Evolutionary conservation across 345 rosid genomes (phyloP), one percentile per base, ranked within the genome.

Genomic region (Turnera subulata): DNA sequence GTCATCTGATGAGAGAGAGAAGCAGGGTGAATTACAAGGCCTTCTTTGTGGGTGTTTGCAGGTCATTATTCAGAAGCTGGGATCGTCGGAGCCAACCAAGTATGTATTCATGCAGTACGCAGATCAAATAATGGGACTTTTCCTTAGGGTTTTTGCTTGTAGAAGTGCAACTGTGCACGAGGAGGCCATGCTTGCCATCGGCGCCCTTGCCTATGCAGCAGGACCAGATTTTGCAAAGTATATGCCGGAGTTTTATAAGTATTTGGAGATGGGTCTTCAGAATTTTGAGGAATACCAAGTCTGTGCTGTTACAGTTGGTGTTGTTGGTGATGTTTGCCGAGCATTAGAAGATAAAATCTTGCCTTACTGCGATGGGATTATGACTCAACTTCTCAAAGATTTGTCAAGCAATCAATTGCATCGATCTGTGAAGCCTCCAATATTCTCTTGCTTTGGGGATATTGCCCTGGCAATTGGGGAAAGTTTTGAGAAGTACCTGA

Each of bases 161-260:
- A 82, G 84, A 65, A 85, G 80, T 68, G 89, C 92, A 12, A 85
- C 92, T 19, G 92, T 79, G 50, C 92, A 85, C 13, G 92, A 85
- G 69, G 92, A 85, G 73, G 89, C 92, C 46, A 82, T 85, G 92
- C 84, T 82, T 23, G 84, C 89, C 14, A 83, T 85, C 37, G 92
- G 92, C 11, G 89, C 92, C 40, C 89, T 85, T 63, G 92, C 92
- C 50, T 85, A 85, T 59, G 76, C 84, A 42, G 65, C 83, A 6
- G 92, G 89, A 23, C 78, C 80, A 0, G 84, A 69, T 55, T 85
- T 85, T 50, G 83, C 66, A 38, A 85, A 82, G 64, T 85, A 85
- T 76, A 80, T 85, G 92, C 78, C 86, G 9, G 89, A 82, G 73
- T 79, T 82, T 40, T 82, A 82, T 64, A 80, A 77, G 69, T 85